Base-by-base conservation (phyloP, 1,284 basidiomycete genomes). In the Pyrrhoderma noxium region DNA sequence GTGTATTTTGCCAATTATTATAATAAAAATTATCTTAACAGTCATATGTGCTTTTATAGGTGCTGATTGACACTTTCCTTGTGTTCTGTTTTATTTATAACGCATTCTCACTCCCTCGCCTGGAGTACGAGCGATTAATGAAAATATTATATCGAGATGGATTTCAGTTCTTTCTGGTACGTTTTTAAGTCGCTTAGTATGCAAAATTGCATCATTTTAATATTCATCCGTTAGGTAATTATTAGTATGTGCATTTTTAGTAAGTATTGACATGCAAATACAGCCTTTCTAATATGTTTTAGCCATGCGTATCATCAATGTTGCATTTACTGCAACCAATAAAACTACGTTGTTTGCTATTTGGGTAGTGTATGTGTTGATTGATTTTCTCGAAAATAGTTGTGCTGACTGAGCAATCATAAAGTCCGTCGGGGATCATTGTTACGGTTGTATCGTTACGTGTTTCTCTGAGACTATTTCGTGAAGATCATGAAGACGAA, bases 251-350 rank as follows among this genome's bases (percentile, higher is more conserved):
- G 3, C 7, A 23, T 38, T 36, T 22, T 7, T 31, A 14, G 3
- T 8, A 23, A 11, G 14, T 16, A n/a, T 22, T 9, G 11, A 8
- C 9, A 3, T 8, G 16, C n/a, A 16, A 8, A 8, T 7, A n/a
- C 21, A 31, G 21, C 19, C 2, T 8, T 47, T 18, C 21, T 9
- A n/a, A n/a, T n/a, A 5, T 31, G 11, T 11, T 31, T 31, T 21
- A 48, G 51, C 27, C 18, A 53, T 53, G 51, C 16, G 51, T 23
- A 47, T 34, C 7, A 42, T 53, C 18, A 53, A 53, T 23, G 31
- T 53, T 16, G 45, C 43, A 18, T 38, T 53, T 19, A 48, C 41
- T 8, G 39, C 51, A 31, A 31, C 11, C 11, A 11, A 31, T 31
- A 11, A 31, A 5, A 11, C 7, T 5, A 31, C 27, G 11, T 31